Evolutionary conservation across 2,329 filamentous ascomycete genomes (phyloP).

Genomic region (Whalleya microplaca): DNA sequence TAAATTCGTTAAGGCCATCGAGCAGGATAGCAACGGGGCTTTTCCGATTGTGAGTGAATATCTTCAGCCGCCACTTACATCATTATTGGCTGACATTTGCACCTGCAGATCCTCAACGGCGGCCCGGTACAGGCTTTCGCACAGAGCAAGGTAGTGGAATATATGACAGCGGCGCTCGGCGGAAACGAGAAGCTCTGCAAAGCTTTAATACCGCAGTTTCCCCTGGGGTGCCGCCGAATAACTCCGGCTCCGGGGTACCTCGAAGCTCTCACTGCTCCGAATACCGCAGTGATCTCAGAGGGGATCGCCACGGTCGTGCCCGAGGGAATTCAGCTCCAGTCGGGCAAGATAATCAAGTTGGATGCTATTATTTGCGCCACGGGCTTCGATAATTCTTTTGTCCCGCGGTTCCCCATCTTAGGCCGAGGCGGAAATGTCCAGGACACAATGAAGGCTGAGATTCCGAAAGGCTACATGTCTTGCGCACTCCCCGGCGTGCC

Average conservation of each 20-base stretch:
- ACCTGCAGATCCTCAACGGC: conserved; percentile 42
- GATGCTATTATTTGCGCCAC: conserved; percentile 63
- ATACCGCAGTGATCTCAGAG: conserved; percentile 52
- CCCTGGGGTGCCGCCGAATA: conserved; percentile 52
- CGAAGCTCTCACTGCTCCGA: conserved; percentile 48
- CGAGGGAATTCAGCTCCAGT: conserved; percentile 51
- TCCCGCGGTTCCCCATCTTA: conserved; percentile 54
- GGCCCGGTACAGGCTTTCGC: conserved; percentile 47
- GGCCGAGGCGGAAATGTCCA: conserved; percentile 56
- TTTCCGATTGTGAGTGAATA: conserved; percentile 45
- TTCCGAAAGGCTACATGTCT: conserved; percentile 57
- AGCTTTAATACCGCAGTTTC: conserved; percentile 53
- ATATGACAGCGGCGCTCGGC: conserved; percentile 52
- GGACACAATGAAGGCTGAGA: conserved; percentile 48
- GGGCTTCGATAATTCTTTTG: conserved; percentile 58
- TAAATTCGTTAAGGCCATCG: conserved; percentile 50
- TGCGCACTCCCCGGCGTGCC: conserved; percentile 55
- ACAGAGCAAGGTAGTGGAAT: conserved; percentile 45
- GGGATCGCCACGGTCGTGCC: conserved; percentile 50
- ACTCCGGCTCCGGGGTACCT: conserved; percentile 57
- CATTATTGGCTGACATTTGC: conserved; percentile 8
- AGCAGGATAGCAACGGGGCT: conserved; percentile 47
- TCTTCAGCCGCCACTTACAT: background rate
- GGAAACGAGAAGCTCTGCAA: conserved; percentile 54
- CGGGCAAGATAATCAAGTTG: conserved; percentile 52